A percentile compares a stretch with the other conserved stretches of the same genome.
These are phyloP conservation scores for Climacium dendroides DNA, from an alignment of 225 moss, liverwort and hornwort species.

Conservation along the genomic window DNA sequence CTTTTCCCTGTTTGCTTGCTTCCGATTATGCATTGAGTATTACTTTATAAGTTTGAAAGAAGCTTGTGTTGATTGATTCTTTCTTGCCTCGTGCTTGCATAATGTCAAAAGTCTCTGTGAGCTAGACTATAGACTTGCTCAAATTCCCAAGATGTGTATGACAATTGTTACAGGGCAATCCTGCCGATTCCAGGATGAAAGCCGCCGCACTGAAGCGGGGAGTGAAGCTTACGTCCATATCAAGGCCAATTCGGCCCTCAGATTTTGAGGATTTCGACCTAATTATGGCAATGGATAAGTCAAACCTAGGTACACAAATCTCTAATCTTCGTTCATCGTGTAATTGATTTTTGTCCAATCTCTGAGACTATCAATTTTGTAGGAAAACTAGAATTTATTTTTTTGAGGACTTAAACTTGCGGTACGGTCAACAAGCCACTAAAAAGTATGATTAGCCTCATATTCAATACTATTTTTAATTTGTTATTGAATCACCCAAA, in stretches of 20 bases:
- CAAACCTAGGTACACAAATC: constrained; percentile 10
- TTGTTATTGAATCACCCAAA: background rate
- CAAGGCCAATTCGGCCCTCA: constrained; percentile 67
- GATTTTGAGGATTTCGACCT: constrained; percentile 70
- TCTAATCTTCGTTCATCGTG: background rate
- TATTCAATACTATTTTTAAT: background rate
- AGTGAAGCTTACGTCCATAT: constrained; percentile 83
- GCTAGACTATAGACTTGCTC: background rate
- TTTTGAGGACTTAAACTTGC: background rate
- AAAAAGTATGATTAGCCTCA: background rate
- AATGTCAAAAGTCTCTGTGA: background rate
- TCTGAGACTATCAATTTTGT: background rate
- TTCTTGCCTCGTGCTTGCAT: background rate
- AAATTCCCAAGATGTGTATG: background rate
- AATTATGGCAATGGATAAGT: constrained; percentile 48
- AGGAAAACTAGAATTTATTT: background rate
- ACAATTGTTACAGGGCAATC: constrained; percentile 48
- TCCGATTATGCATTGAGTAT: background rate
- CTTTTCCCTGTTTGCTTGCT: background rate
- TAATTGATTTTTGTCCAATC: background rate
- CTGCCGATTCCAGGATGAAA: constrained; percentile 93
- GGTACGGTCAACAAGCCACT: background rate
- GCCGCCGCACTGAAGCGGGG: constrained; percentile 75
- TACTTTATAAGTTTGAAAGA: background rate
- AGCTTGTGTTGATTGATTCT: background rate